Conservation (phyloP, 208 protist species). For the Vickermania spadyakhi region DNA sequence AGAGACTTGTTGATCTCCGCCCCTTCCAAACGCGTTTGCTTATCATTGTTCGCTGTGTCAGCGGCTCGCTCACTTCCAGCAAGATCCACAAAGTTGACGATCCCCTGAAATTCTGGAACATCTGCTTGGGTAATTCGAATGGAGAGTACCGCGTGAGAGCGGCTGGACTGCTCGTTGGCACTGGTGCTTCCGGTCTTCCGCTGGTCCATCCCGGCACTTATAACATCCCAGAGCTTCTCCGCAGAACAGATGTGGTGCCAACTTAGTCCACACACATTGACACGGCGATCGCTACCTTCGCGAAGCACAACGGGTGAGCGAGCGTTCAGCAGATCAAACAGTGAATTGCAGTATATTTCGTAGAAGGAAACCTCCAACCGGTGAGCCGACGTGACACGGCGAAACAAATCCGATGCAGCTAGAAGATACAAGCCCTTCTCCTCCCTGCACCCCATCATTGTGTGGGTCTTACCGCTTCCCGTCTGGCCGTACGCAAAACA, state of each 20-base stretch:
- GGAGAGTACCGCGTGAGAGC: conserved; percentile 84
- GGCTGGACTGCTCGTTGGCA: conserved; percentile 84
- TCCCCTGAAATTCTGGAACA: conserved; percentile 52
- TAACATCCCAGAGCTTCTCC: conserved; percentile 56
- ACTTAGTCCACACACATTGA: conserved; percentile 88
- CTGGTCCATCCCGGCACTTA: conserved; percentile 71
- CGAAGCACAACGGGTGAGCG: conserved; percentile 79
- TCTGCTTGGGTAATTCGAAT: conserved; percentile 27
- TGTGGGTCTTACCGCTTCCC: conserved; percentile 71
- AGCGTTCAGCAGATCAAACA: conserved; percentile 92
- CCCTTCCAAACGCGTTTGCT: conserved; percentile 83
- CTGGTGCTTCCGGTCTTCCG: conserved; percentile 79
- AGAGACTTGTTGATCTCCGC: conserved; percentile 96
- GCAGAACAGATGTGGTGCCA: conserved; percentile 52
- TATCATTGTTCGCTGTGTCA: conserved; percentile 87
- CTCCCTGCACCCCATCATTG: conserved; percentile 35
- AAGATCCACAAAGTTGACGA: conserved; percentile 95
- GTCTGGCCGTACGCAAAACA: conserved; percentile 94
- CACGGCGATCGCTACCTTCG: conserved; percentile 84
- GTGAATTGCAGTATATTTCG: conserved; percentile 94
- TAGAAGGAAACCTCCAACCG: conserved; percentile 79
- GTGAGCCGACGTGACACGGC: conserved; percentile 21
- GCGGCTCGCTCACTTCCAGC: conserved; percentile 95
- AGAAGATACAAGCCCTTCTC: conserved; percentile 89
- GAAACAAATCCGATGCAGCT: conserved; percentile 88